Base-by-base conservation (phyloP, 1,139 yeast species). In the Kurtzmaniella quercitrusa region DNA sequence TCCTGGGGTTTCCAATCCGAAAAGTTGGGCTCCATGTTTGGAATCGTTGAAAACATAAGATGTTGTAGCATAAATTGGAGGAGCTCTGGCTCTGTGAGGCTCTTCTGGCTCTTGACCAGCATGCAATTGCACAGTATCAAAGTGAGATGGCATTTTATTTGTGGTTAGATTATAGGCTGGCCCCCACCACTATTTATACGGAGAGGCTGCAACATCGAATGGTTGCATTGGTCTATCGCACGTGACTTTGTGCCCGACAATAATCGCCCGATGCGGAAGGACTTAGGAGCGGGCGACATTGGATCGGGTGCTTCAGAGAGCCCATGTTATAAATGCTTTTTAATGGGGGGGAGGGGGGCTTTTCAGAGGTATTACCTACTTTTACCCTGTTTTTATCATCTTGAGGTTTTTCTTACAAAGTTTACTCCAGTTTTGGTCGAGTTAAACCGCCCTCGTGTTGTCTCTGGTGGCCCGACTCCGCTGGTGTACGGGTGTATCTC, bases 51-150 rank as follows among this genome's bases (percentile, higher is more conserved):
- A 93, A 38, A 83, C 94, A 59, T 79, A 93, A 11, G 98, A 91
- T 4, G 87, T 73, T n/a, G 90, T 75, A 43, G 93, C 85, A 63
- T 87, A 90, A 60, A 93, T 87, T 48, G 98, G 97, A 34, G 88
- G 91, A 11, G 98, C 96, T 64, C 97, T 80, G 44, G 96, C 79
- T 43, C 66, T 60, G 68, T 77, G 79, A 50, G 91, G 74, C 52
- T 75, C 70, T 58, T 81, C 83, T 56, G 79, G 66, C 46, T 70
- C 70, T 63, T 84, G 91, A 50, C 98, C 98, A 46, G 96, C 96
- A 66, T 93, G 98, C 56, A 93, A 79, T 73, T 91, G 97, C 52
- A 86, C 75, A 39, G 97, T 93, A 61, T 89, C 96, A 58, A 89
- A 90, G 58, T 85, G 89, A 37, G 80, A 76, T 43, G 84, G 77